Conservation (phyloP, 441 rosid species). For the Adansonia madagascariensis region DNA sequence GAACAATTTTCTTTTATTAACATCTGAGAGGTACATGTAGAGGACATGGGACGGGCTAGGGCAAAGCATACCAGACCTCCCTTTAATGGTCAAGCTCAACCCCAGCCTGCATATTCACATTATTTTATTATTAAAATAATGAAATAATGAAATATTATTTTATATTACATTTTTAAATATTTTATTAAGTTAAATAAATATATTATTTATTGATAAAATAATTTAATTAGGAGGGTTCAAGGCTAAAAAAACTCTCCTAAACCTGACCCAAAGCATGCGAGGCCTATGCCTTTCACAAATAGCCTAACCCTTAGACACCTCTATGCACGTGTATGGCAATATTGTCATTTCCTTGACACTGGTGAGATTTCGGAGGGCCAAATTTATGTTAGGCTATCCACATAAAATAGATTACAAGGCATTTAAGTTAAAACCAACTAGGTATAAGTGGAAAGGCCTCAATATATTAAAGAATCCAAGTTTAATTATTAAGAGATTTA, state of each 20-base stretch:
- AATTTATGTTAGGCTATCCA: background rate
- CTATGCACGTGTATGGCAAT: background rate
- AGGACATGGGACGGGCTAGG: background rate
- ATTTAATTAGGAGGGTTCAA: background rate
- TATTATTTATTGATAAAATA: background rate
- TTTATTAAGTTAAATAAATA: background rate
- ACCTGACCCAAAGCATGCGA: background rate
- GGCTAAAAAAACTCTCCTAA: background rate
- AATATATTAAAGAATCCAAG: background rate
- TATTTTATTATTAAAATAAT: slow-evolving; percentile 2
- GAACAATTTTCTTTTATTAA: background rate
- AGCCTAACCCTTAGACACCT: background rate
- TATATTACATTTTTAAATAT: background rate
- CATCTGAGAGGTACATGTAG: background rate
- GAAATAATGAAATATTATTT: background rate
- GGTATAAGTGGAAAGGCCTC: background rate
- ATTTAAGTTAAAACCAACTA: background rate
- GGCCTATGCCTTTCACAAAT: background rate
- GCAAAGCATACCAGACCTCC: background rate
- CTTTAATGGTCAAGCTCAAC: background rate
- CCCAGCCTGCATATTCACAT: background rate
- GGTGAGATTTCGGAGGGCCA: background rate
- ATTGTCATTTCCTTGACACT: background rate
- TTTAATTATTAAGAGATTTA: background rate
- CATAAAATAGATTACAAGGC: background rate